Evolutionary conservation across 495 filamentous ascomycete genomes (phyloP).

Genomic region (Daldinia caldariorum): DNA sequence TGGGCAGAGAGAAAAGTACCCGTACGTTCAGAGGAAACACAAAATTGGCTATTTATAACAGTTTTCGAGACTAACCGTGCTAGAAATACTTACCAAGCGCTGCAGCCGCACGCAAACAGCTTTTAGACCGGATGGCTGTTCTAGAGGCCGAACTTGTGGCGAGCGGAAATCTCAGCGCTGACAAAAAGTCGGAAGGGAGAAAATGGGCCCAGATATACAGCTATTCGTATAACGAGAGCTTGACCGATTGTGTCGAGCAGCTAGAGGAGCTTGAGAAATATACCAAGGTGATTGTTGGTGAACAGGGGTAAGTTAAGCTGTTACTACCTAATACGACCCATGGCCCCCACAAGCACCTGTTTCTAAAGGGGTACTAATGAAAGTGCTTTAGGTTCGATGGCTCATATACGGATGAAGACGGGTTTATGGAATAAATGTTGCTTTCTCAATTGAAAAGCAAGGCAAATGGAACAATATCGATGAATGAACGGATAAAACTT

Average conservation of each 20-base stretch:
- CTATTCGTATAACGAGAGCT: constrained; percentile 58
- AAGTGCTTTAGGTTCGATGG: constrained; percentile 34
- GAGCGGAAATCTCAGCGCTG: constrained; percentile 38
- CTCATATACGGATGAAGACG: constrained; percentile 24
- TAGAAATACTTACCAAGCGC: constrained; percentile 63
- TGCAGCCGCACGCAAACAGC: constrained; percentile 59
- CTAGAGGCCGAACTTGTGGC: constrained; percentile 55
- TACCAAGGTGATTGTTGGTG: constrained; percentile 64
- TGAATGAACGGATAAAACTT: no score
- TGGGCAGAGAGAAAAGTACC: constrained; percentile 61
- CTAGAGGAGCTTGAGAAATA: constrained; percentile 61
- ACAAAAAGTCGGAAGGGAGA: constrained; percentile 37
- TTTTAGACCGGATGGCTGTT: constrained; percentile 62
- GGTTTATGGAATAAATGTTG: neutral
- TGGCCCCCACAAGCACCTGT: neutral
- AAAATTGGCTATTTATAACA: neutral
- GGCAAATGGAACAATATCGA: no score
- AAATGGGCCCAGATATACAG: constrained; percentile 50
- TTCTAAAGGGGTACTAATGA: constrained; percentile 2
- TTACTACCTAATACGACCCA: neutral
- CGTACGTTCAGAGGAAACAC: constrained; percentile 29
- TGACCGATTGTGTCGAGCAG: constrained; percentile 66
- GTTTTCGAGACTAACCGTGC: neutral
- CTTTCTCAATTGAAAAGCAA: no score
- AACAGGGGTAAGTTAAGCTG: constrained; percentile 53